Base-by-base conservation (phyloP, 768 basidiomycete genomes). In the Rhizopogon roseolus region DNA sequence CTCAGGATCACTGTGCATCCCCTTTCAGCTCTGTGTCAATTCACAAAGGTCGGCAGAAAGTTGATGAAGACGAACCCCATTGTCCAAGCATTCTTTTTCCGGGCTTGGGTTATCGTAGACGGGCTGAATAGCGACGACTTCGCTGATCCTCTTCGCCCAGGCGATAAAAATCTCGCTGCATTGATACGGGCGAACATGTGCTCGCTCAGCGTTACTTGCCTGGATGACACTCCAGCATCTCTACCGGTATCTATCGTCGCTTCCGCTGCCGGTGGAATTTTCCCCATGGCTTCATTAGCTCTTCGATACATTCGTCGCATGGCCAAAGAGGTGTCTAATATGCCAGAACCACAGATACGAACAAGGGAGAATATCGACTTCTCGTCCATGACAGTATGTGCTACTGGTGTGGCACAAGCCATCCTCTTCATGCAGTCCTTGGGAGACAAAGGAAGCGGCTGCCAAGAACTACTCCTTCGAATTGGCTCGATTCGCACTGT, bases 231-330 rank as follows among this genome's bases (percentile, higher is more conserved):
- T 10, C 32, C 42, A 2, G 42, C 36, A 0, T 44, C 41, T 48
- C 19, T 34, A n/a, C 32, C 51, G 32, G 44, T 25, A 28, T 52
- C 44, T 6, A 50, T 52, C 11, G 28, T 52, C 9, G 16, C 44
- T 6, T 44, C 41, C 32, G 46, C 46, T 32, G 41, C 51, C 6
- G 51, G 51, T 14, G 51, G 51, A 50, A 34, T 19, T 4, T 17
- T 48, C 22, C 51, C 42, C 29, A 52, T 52, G 51, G 51, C 44
- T n/a, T 34, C 51, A 19, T 25, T 48, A 44, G 51, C 51, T 19
- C 51, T 52, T 11, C 41, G 44, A 25, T 52, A 52, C 25, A 48
- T 52, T n/a, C 51, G 51, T 22, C 51, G 29, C 17, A 48, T 52
- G 42, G 49, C 51, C 13, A 48, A 50, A 34, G 51, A 52, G 22